Base-by-base conservation (phyloP, 192 early-diverging fungal species). In the Dissophora globulifera region DNA sequence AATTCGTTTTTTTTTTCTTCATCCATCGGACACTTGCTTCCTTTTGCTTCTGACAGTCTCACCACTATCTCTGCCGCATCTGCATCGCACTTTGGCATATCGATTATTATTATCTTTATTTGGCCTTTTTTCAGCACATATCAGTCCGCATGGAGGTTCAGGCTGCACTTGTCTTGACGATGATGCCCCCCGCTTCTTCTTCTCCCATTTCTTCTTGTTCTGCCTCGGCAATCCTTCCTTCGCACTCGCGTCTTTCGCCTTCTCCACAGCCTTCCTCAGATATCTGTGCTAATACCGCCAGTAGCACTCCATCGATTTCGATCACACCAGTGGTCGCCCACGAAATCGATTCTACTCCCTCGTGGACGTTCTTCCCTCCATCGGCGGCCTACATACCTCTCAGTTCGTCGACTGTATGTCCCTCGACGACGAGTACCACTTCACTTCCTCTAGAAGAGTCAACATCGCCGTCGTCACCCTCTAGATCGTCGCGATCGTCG, bases 291-390 rank as follows among this genome's bases (percentile, higher is more conserved):
- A 29, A 27, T 13, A 38, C 35, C 35, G 27, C 20, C 38, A 58
- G 23, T 12, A 29, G 40, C 13, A 16, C 58, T 17, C 4, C 31
- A 20, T 19, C 67, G 4, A 8, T 30, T 1, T 35, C 30, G 5
- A 58, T 53, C 22, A 22, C 62, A 8, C 46, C 62, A n/a, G n/a
- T n/a, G n/a, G n/a, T n/a, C n/a, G n/a, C n/a, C n/a, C n/a, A n/a
- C 43, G 45, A 48, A n/a, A 32, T 67, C 29, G 71, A 76, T 33
- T 64, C 64, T 5, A 56, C 55, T 29, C 72, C 72, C 13, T 57
- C 72, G 15, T 76, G 72, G 72, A 55, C 47, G 25, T 76, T 76
- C 25, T 76, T 54, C 58, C 72, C 72, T 26, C 35, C 57, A 6
- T 61, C 58, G 12, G 72, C 72, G 12, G 57, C 63, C 35, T 76